Conservation (phyloP, 192 early-diverging fungal genomes). For the Anaeromyces robustus region DNA sequence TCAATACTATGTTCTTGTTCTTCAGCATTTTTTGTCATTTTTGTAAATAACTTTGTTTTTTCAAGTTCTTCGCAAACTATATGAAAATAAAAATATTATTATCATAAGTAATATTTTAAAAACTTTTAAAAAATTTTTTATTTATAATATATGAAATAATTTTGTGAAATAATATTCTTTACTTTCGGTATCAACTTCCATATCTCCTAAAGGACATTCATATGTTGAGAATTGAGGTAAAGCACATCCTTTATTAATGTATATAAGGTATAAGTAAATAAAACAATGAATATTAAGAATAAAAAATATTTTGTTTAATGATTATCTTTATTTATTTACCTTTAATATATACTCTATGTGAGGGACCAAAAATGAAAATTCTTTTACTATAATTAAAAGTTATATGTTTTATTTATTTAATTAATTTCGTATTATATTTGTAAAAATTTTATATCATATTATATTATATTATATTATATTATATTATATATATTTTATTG, state of each 20-base stretch:
- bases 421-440: background rate
- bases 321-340: background rate
- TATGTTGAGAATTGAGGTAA: constrained; percentile 54
- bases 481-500: constrained; percentile 1
- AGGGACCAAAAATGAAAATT: constrained; percentile 86
- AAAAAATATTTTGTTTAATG: too few species aligned
- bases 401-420: background rate
- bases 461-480: background rate
- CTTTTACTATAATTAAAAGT: constrained; percentile 28
- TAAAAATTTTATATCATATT: background rate
- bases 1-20: constrained; percentile 95
- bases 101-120: background rate
- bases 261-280: too few species aligned
- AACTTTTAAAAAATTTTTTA: background rate
- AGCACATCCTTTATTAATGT: constrained; percentile 32
- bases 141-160: background rate
- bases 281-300: too few species aligned
- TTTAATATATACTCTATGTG: constrained; percentile 71
- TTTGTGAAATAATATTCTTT: background rate
- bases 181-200: constrained; percentile 54
- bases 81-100: background rate
- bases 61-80: constrained; percentile 47
- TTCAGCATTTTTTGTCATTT: constrained; percentile 52
- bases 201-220: constrained; percentile 76
- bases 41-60: constrained; percentile 43